phyloP scores from a whole-genome alignment of 331 rosid genomes.

The Arachis monticola region DNA sequence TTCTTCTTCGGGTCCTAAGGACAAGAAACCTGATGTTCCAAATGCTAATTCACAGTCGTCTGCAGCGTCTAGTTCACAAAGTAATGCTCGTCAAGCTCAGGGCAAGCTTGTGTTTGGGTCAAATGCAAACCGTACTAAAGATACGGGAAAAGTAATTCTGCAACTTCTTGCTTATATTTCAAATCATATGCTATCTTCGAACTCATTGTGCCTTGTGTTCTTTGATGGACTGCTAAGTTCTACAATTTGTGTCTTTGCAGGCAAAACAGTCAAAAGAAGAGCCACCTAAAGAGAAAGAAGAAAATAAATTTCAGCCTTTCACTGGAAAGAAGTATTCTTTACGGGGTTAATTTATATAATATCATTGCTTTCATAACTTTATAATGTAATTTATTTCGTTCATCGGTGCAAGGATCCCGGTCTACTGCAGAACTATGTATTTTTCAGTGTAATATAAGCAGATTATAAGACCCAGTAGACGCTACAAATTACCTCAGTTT shows the following conservation, averaged over 20 bases:
- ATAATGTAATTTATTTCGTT: slow-evolving; percentile 22
- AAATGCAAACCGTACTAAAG: slow-evolving; percentile 67
- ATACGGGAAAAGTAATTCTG: slow-evolving; percentile 60
- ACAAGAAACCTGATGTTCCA: slow-evolving; percentile 51
- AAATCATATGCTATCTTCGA: neutral
- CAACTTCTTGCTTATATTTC: slow-evolving; percentile 22
- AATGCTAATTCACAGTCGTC: slow-evolving; percentile 58
- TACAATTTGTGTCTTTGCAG: slow-evolving; percentile 44
- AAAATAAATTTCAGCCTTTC: slow-evolving; percentile 79
- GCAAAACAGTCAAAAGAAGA: slow-evolving; percentile 74
- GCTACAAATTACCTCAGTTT: slow-evolving; percentile 33
- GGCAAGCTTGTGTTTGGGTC: slow-evolving; percentile 96
- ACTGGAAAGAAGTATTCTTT: slow-evolving; percentile 88
- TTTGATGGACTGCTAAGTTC: slow-evolving; percentile 20
- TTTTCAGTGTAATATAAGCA: slow-evolving; percentile 32
- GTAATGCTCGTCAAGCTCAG: slow-evolving; percentile 65
- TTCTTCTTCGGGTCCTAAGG: slow-evolving; percentile 58
- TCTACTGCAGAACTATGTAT: slow-evolving; percentile 38
- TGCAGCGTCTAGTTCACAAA: slow-evolving; percentile 72
- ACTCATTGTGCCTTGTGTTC: neutral
- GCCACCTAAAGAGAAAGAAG: slow-evolving; percentile 69
- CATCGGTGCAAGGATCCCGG: slow-evolving; percentile 35
- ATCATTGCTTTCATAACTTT: slow-evolving; percentile 25
- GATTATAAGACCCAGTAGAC: slow-evolving; percentile 32
- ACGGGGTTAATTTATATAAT: slow-evolving; percentile 66